Conservation (phyloP, 2,329 filamentous ascomycete species). For the Juglanconis sp. region DNA sequence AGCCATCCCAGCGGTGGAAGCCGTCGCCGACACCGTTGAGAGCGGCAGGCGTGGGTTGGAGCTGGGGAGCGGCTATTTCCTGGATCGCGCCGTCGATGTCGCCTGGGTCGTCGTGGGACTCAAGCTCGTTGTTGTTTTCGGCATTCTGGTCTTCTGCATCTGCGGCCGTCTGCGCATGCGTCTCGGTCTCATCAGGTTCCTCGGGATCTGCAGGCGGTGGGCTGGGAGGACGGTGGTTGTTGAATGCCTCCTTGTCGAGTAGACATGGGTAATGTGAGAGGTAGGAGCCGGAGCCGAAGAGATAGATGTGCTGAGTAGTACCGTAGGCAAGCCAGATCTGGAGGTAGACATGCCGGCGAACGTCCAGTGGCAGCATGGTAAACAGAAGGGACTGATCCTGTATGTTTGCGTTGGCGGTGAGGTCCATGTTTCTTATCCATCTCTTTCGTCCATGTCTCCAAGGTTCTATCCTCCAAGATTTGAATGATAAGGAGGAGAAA, state of each 20-base stretch:
- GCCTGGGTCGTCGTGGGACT: conserved; percentile 2
- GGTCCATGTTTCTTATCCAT: not conserved
- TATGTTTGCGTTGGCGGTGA: not conserved
- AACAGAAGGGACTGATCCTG: conserved; percentile 20
- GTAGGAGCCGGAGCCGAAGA: not conserved
- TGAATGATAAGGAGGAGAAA: too few relatives aligned
- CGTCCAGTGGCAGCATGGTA: conserved; percentile 7
- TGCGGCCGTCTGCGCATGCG: not conserved
- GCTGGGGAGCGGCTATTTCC: not conserved
- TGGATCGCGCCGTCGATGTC: conserved; percentile 5
- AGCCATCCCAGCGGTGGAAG: not conserved
- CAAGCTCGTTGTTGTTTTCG: not conserved
- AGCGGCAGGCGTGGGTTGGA: not conserved
- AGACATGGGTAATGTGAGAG: conserved; percentile 6
- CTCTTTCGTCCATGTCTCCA: not conserved
- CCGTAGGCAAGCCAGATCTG: conserved; percentile 13
- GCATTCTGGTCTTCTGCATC: too few relatives aligned
- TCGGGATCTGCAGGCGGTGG: not conserved
- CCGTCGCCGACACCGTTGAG: not conserved
- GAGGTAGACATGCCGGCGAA: conserved; percentile 14
- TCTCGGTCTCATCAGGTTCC: not conserved
- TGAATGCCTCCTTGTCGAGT: not conserved
- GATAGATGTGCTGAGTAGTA: conserved; percentile 6
- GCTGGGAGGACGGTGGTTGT: not conserved
- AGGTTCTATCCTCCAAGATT: too few relatives aligned